Percentiles rank a stretch among this genome's conserved stretches.
phyloP scores from a whole-genome alignment of 129 eudicot genomes.

The Centrapalus pauciflorus region DNA sequence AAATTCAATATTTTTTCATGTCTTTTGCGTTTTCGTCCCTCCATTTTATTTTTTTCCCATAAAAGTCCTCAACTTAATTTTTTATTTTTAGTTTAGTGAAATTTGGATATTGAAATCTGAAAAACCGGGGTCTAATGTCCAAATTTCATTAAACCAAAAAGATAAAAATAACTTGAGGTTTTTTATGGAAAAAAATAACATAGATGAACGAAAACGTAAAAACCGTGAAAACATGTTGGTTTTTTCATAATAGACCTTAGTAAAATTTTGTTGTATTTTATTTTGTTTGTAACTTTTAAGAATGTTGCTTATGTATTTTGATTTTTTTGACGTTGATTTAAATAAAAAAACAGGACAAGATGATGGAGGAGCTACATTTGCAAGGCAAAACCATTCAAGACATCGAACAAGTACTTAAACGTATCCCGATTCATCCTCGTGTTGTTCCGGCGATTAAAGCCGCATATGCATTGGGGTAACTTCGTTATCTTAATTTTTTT shows the following conservation, averaged over 20 bases:
- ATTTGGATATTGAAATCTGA: too few relatives aligned
- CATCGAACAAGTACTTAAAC: conserved; percentile 55
- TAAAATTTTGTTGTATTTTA: neutral
- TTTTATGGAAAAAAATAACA: too few relatives aligned
- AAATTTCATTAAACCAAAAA: too few relatives aligned
- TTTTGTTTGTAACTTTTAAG: neutral
- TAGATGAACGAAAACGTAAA: too few relatives aligned
- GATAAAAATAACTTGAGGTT: too few relatives aligned
- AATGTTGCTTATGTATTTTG: neutral
- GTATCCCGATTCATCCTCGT: conserved; percentile 74
- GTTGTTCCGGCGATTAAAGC: conserved; percentile 63
- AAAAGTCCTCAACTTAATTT: too few relatives aligned
- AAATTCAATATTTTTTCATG: too few relatives aligned
- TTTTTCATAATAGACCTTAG: neutral
- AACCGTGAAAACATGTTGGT: too few relatives aligned
- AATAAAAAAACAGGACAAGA: conserved; percentile 48
- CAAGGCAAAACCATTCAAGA: conserved; percentile 57
- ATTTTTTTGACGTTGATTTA: neutral
- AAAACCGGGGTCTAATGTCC: too few relatives aligned
- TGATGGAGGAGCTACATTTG: conserved; percentile 68
- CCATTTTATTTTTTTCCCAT: too few relatives aligned
- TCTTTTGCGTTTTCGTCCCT: too few relatives aligned
- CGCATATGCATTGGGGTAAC: conserved; percentile 69
- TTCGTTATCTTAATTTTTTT: neutral
- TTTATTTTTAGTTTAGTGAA: too few relatives aligned